These are phyloP conservation scores for Clavariopsis aquatica DNA, from an alignment of 495 filamentous ascomycete species.

Conservation along the genomic window DNA sequence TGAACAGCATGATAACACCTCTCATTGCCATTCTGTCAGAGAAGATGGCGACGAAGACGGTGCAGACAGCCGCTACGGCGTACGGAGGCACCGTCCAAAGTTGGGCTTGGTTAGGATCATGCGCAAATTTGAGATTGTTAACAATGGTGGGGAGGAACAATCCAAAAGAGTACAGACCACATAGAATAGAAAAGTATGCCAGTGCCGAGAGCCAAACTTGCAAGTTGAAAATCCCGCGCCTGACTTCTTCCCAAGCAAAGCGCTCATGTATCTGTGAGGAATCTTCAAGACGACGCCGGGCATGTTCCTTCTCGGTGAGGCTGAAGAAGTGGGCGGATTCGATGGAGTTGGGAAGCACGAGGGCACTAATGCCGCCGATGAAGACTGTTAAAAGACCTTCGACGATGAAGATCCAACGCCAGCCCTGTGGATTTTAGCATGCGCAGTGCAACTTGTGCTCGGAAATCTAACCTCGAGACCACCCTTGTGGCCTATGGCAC, in stretches of 20 bases:
- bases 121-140: conserved; percentile 41
- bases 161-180: conserved; percentile 35
- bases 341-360: conserved; percentile 30
- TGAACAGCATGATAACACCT: conserved; percentile 40
- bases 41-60: conserved; percentile 44
- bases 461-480: no score
- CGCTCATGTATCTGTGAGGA: conserved; percentile 30
- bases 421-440: no score
- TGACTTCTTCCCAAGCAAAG: conserved; percentile 35
- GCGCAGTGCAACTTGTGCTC: no score
- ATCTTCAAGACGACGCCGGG: conserved; percentile 46
- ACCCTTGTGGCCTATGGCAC: conserved; percentile 37
- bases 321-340: conserved; percentile 31
- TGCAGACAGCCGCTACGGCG: conserved; percentile 34
- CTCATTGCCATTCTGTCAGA: conserved; percentile 51
- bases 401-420: conserved; percentile 36
- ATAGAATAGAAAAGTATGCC: conserved; percentile 38
- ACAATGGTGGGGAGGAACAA: conserved; percentile 39
- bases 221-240: conserved; percentile 31
- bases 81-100: conserved; percentile 38
- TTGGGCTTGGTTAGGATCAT: conserved; percentile 30
- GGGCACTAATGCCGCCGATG: conserved; percentile 6
- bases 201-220: conserved; percentile 51
- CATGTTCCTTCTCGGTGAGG: conserved; percentile 44
- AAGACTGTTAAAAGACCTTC: conserved; percentile 29